These are phyloP conservation scores for Mangifera indica DNA, from an alignment of 345 rosid genomes.

Conservation along the genomic window DNA sequence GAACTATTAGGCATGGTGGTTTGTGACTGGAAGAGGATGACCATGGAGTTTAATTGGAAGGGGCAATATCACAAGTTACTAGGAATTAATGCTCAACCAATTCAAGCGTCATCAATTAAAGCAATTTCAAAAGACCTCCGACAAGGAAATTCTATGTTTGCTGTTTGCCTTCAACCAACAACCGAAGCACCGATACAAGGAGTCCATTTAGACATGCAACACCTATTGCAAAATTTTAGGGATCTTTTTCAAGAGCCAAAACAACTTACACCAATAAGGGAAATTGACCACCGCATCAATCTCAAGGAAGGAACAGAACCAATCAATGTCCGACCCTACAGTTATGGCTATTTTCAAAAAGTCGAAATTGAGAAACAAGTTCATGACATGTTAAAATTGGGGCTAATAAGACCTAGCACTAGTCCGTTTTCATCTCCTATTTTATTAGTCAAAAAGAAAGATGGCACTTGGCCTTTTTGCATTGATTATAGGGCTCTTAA, in stretches of 20 bases:
- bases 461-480: not conserved
- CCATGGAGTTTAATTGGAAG: not conserved
- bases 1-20: too few relatives aligned
- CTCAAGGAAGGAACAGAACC: not conserved
- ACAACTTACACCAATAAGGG: not conserved
- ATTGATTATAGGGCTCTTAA: slow-evolving; percentile 9
- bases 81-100: not conserved
- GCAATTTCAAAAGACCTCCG: not conserved
- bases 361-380: too few relatives aligned
- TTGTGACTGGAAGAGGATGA: too few relatives aligned
- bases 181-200: not conserved
- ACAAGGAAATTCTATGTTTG: not conserved
- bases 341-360: slow-evolving; percentile 10
- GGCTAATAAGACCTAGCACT: too few relatives aligned
- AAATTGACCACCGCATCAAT: not conserved
- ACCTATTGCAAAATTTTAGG: not conserved
- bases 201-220: not conserved
- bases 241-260: not conserved
- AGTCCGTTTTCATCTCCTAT: too few relatives aligned
- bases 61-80: not conserved
- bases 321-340: not conserved
- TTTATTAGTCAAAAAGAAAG: too few relatives aligned
- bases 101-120: not conserved
- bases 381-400: too few relatives aligned
- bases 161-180: not conserved